Evolutionary conservation across 2,329 filamentous ascomycete species (phyloP), one percentile per base, ranked within the genome.

Genomic region (Trichoderma atrobrunneum): DNA sequence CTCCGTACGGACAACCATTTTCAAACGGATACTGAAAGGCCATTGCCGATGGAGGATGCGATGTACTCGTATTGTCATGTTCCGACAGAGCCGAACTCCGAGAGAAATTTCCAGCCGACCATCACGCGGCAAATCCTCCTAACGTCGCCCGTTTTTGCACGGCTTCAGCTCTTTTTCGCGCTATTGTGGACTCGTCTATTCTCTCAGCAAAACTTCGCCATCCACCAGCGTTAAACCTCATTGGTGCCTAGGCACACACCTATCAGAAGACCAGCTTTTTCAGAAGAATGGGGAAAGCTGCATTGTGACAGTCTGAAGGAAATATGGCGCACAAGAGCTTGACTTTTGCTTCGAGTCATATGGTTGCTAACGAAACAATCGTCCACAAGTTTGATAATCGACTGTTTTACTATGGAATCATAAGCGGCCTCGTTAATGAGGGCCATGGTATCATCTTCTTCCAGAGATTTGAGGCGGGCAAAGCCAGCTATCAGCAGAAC

Each of bases 51-150:
- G 43, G 21, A 61, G 57, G 28, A 69, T 60, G 67, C 36, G 28
- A 61, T 24, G 34, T 36, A 36, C 39, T 18, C 16, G 67, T 36
- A 61, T 51, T 61, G 18, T 43, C 67, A 26, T 32, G 56, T 70
- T 62, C 67, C 67, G 67, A 70, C 67, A 54, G 28, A 70, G 67
- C 67, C 67, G 67, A 70, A 70, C 39, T 70, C 67, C 67, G 67
- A 70, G 39, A 70, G 30, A 39, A 67, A 54, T 34, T 51, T 34
- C 32, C 18, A 71, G 32, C 30, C 63, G 32, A 24, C n/a, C 60
- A 57, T 64, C 32, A 39, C 59, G 60, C 68, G 68, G 68, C 60
- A 70, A 70, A 69, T 36, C 66, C 68, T 51, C 68, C 60, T 24
- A 57, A 34, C 16, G 28, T 64, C 51, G 34, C 63, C 48, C 60